Evolutionary conservation across 73 alveolate genomes (phyloP).

Genomic region (Tetrahymena elliotti): DNA sequence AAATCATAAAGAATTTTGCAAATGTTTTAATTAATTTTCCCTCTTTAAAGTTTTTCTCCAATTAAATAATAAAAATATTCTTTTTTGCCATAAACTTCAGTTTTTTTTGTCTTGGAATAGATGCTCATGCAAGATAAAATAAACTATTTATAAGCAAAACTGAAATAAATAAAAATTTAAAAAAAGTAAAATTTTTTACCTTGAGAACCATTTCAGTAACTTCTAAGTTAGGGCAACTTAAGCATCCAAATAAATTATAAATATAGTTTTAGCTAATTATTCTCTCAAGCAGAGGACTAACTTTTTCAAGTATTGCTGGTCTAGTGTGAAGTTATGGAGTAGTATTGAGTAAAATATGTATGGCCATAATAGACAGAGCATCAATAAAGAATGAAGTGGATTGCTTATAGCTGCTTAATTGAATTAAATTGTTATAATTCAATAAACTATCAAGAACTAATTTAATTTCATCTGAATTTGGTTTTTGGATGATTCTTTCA

Average conservation of each 20-base stretch:
- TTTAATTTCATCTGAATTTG: not conserved
- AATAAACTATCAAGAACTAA: not conserved
- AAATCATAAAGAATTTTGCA: not conserved
- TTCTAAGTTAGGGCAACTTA: not conserved
- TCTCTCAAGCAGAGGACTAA: not conserved
- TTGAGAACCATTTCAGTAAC: not conserved
- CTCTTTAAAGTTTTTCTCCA: not conserved
- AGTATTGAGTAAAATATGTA: not conserved
- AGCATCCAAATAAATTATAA: not conserved
- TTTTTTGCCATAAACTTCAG: not conserved
- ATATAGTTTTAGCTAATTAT: not conserved
- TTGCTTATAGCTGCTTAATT: not conserved
- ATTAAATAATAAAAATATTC: not conserved
- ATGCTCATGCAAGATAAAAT: not conserved
- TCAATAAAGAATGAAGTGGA: not conserved
- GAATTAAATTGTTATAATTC: not conserved
- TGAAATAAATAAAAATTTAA: not conserved
- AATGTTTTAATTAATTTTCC: not conserved
- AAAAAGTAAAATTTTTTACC: not conserved
- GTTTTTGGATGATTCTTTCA: not conserved
- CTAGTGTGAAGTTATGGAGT: not conserved
- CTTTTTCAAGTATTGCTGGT: not conserved
- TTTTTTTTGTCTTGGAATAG: not conserved
- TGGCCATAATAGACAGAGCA: not conserved
- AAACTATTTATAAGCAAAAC: not conserved